Percentiles rank a stretch among this genome's conserved stretches.
Evolutionary conservation across 768 basidiomycete genomes (phyloP).

Genomic region (Mycena galericulata): DNA sequence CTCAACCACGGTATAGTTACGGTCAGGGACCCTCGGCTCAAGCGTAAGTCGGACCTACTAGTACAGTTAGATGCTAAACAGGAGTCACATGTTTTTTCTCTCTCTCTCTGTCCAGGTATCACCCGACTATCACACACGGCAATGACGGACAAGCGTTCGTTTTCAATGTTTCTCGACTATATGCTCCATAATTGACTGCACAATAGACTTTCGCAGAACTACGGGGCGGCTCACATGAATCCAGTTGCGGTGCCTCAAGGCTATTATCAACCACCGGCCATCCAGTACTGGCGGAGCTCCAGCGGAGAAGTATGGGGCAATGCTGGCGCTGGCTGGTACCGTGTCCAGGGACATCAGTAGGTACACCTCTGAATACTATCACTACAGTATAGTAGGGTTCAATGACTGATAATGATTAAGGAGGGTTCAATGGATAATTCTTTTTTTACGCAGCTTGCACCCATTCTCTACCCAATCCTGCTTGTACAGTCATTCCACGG

Average conservation of each 20-base stretch:
- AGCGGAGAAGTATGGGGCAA: not conserved
- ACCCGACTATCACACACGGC: not conserved
- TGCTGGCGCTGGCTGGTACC: not conserved
- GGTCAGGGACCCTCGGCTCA: not conserved
- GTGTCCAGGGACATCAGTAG: not conserved
- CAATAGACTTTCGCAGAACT: not conserved
- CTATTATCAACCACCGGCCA: not conserved
- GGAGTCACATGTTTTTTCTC: not conserved
- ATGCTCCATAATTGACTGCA: not conserved
- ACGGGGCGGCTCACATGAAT: no score
- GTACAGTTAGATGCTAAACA: not conserved
- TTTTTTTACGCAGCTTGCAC: not conserved
- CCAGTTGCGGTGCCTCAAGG: not conserved
- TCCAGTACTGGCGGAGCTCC: not conserved
- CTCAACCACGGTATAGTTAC: not conserved
- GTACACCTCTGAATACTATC: not conserved
- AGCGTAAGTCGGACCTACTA: not conserved
- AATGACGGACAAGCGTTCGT: not conserved
- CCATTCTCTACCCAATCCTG: not conserved
- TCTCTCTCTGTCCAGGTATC: not conserved
- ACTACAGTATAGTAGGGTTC: slow-evolving; percentile 3
- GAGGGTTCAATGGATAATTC: slow-evolving; percentile 3
- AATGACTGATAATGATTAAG: not conserved
- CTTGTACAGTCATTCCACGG: no score
- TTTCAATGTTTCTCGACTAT: not conserved